Evolutionary conservation across 768 basidiomycete species (phyloP), one percentile per base, ranked within the genome.

Genomic region (Multifurca ochricompacta): DNA sequence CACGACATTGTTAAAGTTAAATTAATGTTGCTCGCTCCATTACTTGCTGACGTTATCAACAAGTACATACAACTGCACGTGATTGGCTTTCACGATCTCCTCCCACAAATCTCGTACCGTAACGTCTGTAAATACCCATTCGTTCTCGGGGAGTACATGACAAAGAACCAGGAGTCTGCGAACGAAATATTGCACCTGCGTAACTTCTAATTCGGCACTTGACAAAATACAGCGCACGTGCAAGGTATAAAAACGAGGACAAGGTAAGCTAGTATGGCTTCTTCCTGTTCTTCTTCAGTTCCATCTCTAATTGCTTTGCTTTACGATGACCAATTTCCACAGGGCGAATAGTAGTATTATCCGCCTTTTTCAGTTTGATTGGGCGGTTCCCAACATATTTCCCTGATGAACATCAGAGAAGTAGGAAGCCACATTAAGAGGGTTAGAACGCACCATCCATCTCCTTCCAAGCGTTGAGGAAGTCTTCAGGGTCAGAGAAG

Each of bases 301-400:
- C 85, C 70, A 81, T 86, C 67, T 96, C 94, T 40, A 98, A 74
- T 66, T 87, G 80, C 67, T 83, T 87, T 11, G 94, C 95, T 70
- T 96, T 98, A 54, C 85, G 79, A 65, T 90, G 85, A 0, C 95
- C 93, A 59, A 99, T 96, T 65, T 91, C 85, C 32, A 98, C 94
- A 6, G 92, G 87, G 49, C 88, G 79, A 53, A 97, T 88, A 47
- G 85, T 80, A 43, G 83, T 82, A 61, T 79, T 80, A 66, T 93
- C 90, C 32, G 96, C 94, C 69, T 96, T 98, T 73, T 89, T 93
- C 58, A 99, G 78, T 66, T 90, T 90, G 62, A 99, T 82, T n/a
- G 96, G 96, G 48, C 96, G 80, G 65, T 95, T 95, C 39, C 96
- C 96, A 47, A 99, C 94, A 70, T 99, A 99, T 75, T 98, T 98